These are phyloP conservation scores for Polytrichum commune DNA, from an alignment of 225 moss, liverwort and hornwort species.

Conservation along the genomic window DNA sequence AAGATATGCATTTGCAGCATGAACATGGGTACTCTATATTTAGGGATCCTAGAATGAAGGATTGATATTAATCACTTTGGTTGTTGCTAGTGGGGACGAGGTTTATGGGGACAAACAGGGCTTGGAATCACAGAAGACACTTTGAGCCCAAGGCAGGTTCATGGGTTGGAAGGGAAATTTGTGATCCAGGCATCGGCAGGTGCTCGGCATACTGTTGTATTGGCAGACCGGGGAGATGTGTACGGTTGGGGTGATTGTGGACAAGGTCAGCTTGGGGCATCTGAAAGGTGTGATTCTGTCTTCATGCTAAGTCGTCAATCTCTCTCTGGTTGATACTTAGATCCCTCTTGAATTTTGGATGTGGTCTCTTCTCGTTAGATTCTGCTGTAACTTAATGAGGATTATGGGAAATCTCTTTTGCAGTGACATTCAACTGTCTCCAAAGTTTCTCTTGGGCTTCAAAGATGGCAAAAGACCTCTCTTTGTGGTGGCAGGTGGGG, in stretches of 20 bases:
- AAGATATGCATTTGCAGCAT: too few relatives aligned
- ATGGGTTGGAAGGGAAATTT: constrained; percentile 37
- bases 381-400: constrained; percentile 8
- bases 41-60: too few relatives aligned
- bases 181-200: constrained; percentile 66
- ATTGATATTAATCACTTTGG: neutral
- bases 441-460: constrained; percentile 48
- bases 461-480: constrained; percentile 57
- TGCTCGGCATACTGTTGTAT: constrained; percentile 64
- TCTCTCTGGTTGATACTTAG: neutral
- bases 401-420: constrained; percentile 18
- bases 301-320: neutral
- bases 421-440: constrained; percentile 57
- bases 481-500: constrained; percentile 80
- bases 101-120: constrained; percentile 73
- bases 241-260: constrained; percentile 81
- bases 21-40: too few relatives aligned
- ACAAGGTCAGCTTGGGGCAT: constrained; percentile 67
- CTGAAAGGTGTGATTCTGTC: constrained; percentile 34
- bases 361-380: constrained; percentile 4
- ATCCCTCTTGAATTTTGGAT: neutral
- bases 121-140: constrained; percentile 53
- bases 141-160: constrained; percentile 43
- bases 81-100: constrained; percentile 69
- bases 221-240: constrained; percentile 46